Base-by-base conservation (phyloP, 441 rosid species). In the Pelargonium fulgidum region DNA sequence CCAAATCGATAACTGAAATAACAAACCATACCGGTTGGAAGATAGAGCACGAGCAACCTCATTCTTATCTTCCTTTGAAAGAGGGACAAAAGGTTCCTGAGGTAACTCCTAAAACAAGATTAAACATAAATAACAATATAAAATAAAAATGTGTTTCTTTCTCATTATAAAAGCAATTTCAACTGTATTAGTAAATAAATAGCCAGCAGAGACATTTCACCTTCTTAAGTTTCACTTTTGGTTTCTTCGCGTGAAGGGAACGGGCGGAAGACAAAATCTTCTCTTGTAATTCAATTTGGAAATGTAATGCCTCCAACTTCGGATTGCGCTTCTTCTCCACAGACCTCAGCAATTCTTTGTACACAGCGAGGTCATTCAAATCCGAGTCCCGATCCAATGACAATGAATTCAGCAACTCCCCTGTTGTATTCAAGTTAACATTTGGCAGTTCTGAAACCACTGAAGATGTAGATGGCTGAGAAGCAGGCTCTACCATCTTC, bases 301-400 rank as follows among this genome's bases (percentile, higher is more conserved):
- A 89, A 47, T 69, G 79, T 76, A 93, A 74, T 47, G 66, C 79
- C 48, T 78, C 68, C 81, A 91, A 68, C 73, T 72, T 88, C 0
- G 77, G 24, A 63, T 54, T 73, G 66, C 90, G 50, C 50, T 45
- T 75, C 82, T 75, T 83, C 73, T 85, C 85, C 0, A 84, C 87
- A 41, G 66, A 68, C 82, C 81, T 81, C 73, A 89, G 52, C 81
- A 94, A 80, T 85, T 81, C 85, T 84, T 72, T 85, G 70, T 94
- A 94, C 3, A 77, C 89, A 67, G 77, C 85, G 41, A 86, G 75
- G 56, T 79, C 75, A 8, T 79, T 70, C 47, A 80, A 73, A 67
- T 78, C 78, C 6, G 68, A 64, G 64, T 79, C 77, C 6, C 66
- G 74, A 52, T 72, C 68, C 75, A 84, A 73, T 10, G 80, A 77